These are phyloP conservation scores for Trichosporon sp. DNA, from an alignment of 1,284 basidiomycete genomes.

Conservation along the genomic window DNA sequence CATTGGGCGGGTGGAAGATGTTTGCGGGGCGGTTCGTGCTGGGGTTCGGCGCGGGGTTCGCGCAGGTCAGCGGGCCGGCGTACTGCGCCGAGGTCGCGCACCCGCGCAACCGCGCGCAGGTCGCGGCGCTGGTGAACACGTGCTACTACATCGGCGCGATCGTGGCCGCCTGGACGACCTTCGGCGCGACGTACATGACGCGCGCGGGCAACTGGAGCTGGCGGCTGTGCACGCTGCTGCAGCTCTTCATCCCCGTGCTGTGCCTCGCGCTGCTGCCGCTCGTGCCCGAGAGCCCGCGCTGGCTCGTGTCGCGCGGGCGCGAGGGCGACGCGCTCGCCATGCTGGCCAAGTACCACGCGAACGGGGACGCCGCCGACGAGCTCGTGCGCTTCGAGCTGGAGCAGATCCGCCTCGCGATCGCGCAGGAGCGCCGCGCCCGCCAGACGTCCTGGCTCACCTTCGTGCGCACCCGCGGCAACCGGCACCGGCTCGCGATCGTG, in stretches of 20 bases:
- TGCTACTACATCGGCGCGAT: slow-evolving; percentile 15
- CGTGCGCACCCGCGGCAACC: slow-evolving; percentile 43
- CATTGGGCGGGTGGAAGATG: slow-evolving; percentile 7
- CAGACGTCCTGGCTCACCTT: slow-evolving; percentile 13
- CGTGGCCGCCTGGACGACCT: slow-evolving; percentile 20
- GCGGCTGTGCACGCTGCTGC: slow-evolving; percentile 21
- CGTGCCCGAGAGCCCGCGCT: slow-evolving; percentile 17
- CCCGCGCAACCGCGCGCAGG: slow-evolving; percentile 10
- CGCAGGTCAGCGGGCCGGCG: neutral
- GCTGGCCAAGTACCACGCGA: slow-evolving; percentile 35
- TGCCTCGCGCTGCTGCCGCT: slow-evolving; percentile 8
- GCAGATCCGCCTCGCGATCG: slow-evolving; percentile 32
- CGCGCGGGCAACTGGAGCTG: slow-evolving; percentile 10
- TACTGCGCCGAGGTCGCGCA: slow-evolving; percentile 17
- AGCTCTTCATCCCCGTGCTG: slow-evolving; percentile 16
- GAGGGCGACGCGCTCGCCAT: slow-evolving; percentile 31
- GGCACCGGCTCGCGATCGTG: slow-evolving; percentile 53
- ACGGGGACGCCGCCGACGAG: slow-evolving; percentile 24
- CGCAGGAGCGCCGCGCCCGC: slow-evolving; percentile 54
- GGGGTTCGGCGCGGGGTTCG: slow-evolving; percentile 10
- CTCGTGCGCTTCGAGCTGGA: slow-evolving; percentile 27
- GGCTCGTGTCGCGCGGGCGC: slow-evolving; percentile 18
- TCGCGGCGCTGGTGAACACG: slow-evolving; percentile 11
- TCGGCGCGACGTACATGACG: slow-evolving; percentile 17
- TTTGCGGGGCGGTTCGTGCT: slow-evolving; percentile 8